Base-by-base conservation (phyloP, 2,329 filamentous ascomycete genomes). In the Penicillium sclerotigenum region DNA sequence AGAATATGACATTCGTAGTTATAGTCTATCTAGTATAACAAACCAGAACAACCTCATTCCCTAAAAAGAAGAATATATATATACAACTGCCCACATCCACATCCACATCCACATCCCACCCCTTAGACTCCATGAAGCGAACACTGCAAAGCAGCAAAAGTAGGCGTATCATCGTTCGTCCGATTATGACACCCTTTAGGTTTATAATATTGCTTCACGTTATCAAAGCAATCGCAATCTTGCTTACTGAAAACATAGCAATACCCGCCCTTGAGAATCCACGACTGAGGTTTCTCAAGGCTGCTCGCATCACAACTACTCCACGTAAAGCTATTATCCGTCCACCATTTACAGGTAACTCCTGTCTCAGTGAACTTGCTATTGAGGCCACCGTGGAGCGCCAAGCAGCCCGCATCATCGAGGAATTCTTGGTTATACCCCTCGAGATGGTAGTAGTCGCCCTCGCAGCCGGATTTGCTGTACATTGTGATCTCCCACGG, bases 331-430 rank as follows among this genome's bases (percentile, higher is more conserved):
- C 57, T 36, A 24, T 38, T 36, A 14, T 52, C 16, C 2, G 40
- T 48, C 36, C 38, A 59, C 47, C 49, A 60, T n/a, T 46, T 58
- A 18, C 59, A 60, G 0, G 46, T 59, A 6, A 47, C 33, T 0
- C 29, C 46, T 9, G 20, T 55, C 3, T 45, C 42, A 2, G 43
- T 13, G n/a, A 38, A 28, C 20, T 48, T 11, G 31, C 29, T 50
- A 1, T 49, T 49, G 5, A 61, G 4, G 1, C 42, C 46, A 1
- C 51, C 52, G 3, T 47, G 42, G 4, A 63, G 20, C 1, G 11
- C 22, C 2, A 57, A 9, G 24, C 62, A 64, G 5, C 33, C 28
- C 2, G n/a, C 3, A 1, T 33, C 18, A 16, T 28, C 52, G 16
- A 41, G 26, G 22, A 22, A 26, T 7, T 34, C 9, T 3, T 18